A percentile compares a stretch with the other conserved stretches of the same genome.
Conservation (phyloP, 164 flowering plant species). For the Amborella trichopoda region DNA sequence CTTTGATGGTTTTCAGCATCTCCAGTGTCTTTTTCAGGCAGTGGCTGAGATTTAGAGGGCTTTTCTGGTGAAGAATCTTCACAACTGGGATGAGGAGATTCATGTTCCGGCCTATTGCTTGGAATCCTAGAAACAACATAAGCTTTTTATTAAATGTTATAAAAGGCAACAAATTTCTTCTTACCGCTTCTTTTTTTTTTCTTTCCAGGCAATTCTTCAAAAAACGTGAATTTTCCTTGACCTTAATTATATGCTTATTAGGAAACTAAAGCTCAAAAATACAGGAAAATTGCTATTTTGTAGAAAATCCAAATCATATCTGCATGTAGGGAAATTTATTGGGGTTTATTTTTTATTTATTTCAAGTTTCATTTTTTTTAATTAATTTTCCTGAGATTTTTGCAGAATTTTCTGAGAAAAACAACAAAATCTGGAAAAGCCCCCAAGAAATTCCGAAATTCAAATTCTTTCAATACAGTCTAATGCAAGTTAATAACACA, state of each 20-base stretch:
- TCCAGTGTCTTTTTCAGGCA: conserved; percentile 3
- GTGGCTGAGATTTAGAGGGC: conserved; percentile 6
- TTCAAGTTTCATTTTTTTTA: too few species aligned
- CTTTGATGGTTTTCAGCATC: conserved; percentile 38
- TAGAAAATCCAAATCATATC: too few species aligned
- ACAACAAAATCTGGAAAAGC: too few species aligned
- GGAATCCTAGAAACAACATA: conserved; percentile 24
- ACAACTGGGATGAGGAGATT: conserved; percentile 15
- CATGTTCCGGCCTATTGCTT: conserved; percentile 10
- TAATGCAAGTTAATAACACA: too few species aligned
- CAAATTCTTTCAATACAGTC: too few species aligned
- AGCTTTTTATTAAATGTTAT: not conserved
- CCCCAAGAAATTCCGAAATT: too few species aligned
- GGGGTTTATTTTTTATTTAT: too few species aligned
- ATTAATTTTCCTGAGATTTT: too few species aligned
- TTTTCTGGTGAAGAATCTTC: conserved; percentile 10
- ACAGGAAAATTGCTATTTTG: not conserved
- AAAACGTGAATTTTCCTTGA: not conserved
- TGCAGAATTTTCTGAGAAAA: too few species aligned
- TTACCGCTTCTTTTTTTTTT: too few species aligned
- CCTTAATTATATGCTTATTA: not conserved
- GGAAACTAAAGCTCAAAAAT: not conserved
- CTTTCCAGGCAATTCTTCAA: not conserved
- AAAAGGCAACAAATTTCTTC: not conserved
- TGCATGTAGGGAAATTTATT: too few species aligned